These are phyloP conservation scores for Neurospora sp. DNA, from an alignment of 495 filamentous ascomycete species.

Conservation along the genomic window DNA sequence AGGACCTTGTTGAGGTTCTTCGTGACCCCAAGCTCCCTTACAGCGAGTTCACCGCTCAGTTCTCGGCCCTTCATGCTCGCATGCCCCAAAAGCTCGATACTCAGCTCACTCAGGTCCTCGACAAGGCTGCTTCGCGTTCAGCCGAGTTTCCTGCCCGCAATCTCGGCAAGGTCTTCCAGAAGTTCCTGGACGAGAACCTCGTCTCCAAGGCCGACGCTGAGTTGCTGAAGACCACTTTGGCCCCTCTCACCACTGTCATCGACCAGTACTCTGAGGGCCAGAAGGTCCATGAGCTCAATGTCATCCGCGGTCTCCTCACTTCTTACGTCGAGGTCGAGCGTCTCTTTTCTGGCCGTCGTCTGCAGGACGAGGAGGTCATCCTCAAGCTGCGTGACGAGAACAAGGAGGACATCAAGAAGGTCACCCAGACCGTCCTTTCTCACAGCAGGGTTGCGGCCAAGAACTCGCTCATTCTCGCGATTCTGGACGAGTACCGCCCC, in stretches of 20 bases:
- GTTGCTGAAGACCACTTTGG: slow-evolving; percentile 60
- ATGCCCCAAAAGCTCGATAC: slow-evolving; percentile 91
- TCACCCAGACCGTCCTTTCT: slow-evolving; percentile 82
- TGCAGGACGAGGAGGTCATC: slow-evolving; percentile 89
- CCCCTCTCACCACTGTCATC: slow-evolving; percentile 73
- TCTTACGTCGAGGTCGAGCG: slow-evolving; percentile 76
- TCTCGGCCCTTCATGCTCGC: slow-evolving; percentile 85
- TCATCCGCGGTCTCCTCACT: slow-evolving; percentile 67
- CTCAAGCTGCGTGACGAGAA: slow-evolving; percentile 90
- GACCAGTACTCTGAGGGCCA: slow-evolving; percentile 77
- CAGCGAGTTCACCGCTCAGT: slow-evolving; percentile 91
- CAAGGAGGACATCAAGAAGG: slow-evolving; percentile 76
- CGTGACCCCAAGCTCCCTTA: slow-evolving; percentile 86
- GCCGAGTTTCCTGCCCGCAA: slow-evolving; percentile 89
- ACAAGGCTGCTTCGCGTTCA: slow-evolving; percentile 63
- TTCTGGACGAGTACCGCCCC: slow-evolving; percentile 86
- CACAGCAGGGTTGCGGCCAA: slow-evolving; percentile 87
- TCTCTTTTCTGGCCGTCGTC: slow-evolving; percentile 73
- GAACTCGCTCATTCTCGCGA: slow-evolving; percentile 87
- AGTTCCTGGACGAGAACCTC: slow-evolving; percentile 86
- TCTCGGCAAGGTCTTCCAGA: slow-evolving; percentile 67
- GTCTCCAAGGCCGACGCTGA: slow-evolving; percentile 50
- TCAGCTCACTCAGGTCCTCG: slow-evolving; percentile 70
- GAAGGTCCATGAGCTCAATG: slow-evolving; percentile 80
- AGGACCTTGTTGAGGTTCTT: slow-evolving; percentile 82